Percentiles rank a stretch among this genome's conserved stretches.
Evolutionary conservation across 2,329 filamentous ascomycete genomes (phyloP).

Genomic region (Arthrobotrys entomopaga): DNA sequence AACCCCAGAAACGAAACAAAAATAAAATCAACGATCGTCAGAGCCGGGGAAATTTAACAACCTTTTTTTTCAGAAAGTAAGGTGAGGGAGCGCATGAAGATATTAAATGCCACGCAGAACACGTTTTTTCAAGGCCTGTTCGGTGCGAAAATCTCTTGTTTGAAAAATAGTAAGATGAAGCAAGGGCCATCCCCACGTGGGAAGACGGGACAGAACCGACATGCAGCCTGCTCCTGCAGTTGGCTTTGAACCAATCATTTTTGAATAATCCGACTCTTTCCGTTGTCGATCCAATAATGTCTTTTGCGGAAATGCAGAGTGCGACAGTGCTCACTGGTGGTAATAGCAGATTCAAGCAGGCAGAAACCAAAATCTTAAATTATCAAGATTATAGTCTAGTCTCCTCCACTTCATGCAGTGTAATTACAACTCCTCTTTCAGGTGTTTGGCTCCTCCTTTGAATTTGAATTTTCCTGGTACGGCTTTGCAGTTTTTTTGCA

Average conservation of each 20-base stretch:
- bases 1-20: constrained; percentile 22
- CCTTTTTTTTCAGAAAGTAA: constrained; percentile 16
- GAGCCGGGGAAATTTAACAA: constrained; percentile 4
- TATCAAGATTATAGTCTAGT: too few species aligned
- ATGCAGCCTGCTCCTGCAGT: constrained; percentile 28
- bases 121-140: constrained; percentile 3
- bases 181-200: constrained; percentile 47
- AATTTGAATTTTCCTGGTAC: too few species aligned
- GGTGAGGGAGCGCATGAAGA: not conserved
- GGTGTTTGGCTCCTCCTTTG: too few species aligned
- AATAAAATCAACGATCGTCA: not conserved
- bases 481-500: too few species aligned
- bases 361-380: too few species aligned
- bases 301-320: not conserved
- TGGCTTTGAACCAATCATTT: not conserved
- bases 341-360: not conserved
- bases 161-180: constrained; percentile 15
- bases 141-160: constrained; percentile 6
- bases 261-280: not conserved
- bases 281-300: constrained; percentile 30
- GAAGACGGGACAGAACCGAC: constrained; percentile 30
- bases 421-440: too few species aligned
- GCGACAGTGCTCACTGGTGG: not conserved
- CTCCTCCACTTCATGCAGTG: too few species aligned
- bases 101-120: constrained; percentile 10